These are phyloP conservation scores for Vaccinium darrowii DNA, from an alignment of 148 eudicot genomes.

Conservation along the genomic window DNA sequence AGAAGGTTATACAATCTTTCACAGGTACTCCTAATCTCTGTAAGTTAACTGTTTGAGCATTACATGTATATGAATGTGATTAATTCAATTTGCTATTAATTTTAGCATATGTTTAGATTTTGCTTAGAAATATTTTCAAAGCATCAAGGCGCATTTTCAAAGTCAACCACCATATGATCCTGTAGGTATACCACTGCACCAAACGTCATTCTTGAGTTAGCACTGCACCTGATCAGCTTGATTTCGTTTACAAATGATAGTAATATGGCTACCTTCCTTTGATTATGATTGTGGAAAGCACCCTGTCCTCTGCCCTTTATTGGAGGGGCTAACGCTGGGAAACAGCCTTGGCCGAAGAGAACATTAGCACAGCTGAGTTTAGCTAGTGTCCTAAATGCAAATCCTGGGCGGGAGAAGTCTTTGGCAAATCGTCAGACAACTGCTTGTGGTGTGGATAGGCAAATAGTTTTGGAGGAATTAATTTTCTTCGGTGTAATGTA, in stretches of 20 bases:
- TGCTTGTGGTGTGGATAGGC: background rate
- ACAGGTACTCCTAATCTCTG: background rate
- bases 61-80: background rate
- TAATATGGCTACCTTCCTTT: background rate
- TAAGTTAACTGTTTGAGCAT: background rate
- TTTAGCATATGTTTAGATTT: background rate
- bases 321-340: background rate
- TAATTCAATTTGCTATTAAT: background rate
- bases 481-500: background rate
- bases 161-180: background rate
- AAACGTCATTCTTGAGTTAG: slow-evolving; percentile 1
- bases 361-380: background rate
- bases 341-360: background rate
- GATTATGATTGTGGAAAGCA: background rate
- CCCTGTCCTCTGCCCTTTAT: slow-evolving; percentile 1
- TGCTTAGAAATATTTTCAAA: background rate
- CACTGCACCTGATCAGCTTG: background rate
- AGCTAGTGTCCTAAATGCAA: background rate
- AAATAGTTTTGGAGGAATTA: slow-evolving; percentile 2
- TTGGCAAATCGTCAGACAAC: background rate
- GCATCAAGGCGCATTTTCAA: background rate
- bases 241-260: background rate
- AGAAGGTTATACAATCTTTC: background rate
- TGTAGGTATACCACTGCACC: background rate
- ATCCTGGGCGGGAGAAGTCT: background rate